Evolutionary conservation across 2,329 filamentous ascomycete genomes (phyloP), one percentile per base, ranked within the genome.

Genomic region (Aspergillus sp.): DNA sequence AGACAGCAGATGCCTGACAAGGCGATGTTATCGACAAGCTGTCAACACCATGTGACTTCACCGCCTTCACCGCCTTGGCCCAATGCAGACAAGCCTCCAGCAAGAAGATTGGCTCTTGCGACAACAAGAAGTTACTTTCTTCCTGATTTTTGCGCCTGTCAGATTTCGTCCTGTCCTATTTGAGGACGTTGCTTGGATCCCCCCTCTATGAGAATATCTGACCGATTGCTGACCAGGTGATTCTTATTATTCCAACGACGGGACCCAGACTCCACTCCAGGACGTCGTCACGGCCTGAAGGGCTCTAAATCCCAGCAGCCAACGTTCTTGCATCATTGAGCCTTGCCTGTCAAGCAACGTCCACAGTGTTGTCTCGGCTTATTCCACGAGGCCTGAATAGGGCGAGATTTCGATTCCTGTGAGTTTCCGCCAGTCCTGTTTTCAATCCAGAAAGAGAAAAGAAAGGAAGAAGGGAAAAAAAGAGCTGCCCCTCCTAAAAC

Each of bases 41-140:
- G 66, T 69, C 67, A 65, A 67, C 60, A 59, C 65, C 70, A 70
- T 74, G 67, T 67, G 71, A 70, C 68, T 66, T 71, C 69, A 71
- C 67, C 67, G 67, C 64, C 66, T 49, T 64, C 60, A 67, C 65
- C 65, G 65, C 63, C 62, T 63, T 60, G 31, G 29, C 45, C 46
- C 20, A 10, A 22, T 22, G 22, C n/a, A 7, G 45, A 6, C 45
- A 22, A 47, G 45, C 22, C n/a, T 22, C 18, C n/a, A 47, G 18
- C 12, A 12, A 18, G 18, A 47, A 29, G 9, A 22, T 20, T 47
- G 7, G 45, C 45, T 20, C 22, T 2, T 24, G 22, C 45, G 9
- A 18, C 45, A n/a, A 24, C 18, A 20, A 47, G 6, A 47, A 24
- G 5, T 42, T 46, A 12, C 26, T 6, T 42, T 20, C 36, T 24